phyloP scores from a whole-genome alignment of 495 filamentous ascomycete species.

The Penicillium mononematosum region DNA sequence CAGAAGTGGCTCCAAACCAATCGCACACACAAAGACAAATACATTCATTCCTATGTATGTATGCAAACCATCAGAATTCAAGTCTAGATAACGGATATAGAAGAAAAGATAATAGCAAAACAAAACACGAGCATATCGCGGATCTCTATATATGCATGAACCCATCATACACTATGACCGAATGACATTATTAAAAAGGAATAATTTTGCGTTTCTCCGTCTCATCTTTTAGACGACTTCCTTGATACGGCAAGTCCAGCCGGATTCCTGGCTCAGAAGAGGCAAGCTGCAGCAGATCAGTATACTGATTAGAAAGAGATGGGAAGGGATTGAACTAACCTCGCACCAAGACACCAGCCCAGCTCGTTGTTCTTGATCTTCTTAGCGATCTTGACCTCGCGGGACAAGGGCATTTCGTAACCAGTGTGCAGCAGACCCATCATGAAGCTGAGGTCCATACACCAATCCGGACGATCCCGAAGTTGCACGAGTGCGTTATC shows the following conservation, averaged over 20 bases:
- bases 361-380: constrained; percentile 96
- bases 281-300: constrained; percentile 60
- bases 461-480: constrained; percentile 77
- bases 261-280: constrained; percentile 67
- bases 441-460: constrained; percentile 96
- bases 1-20: background rate
- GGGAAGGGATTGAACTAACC: constrained; percentile 49
- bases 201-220: constrained; percentile 22
- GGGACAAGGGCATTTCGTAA: constrained; percentile 95
- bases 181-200: constrained; percentile 29
- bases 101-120: constrained; percentile 8
- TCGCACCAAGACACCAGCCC: constrained; percentile 96
- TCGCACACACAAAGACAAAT: constrained; percentile 3
- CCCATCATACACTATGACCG: constrained; percentile 27
- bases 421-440: constrained; percentile 87
- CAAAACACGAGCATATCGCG: constrained; percentile 18
- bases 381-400: constrained; percentile 97
- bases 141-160: constrained; percentile 37
- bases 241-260: constrained; percentile 73
- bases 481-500: constrained; percentile 72
- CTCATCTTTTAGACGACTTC: constrained; percentile 50
- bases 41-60: background rate
- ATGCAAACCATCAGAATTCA: constrained; percentile 18
- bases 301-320: constrained; percentile 11
- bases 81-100: constrained; percentile 21